A percentile compares a stretch with the other conserved stretches of the same genome.
Evolutionary conservation across 2,329 filamentous ascomycete genomes (phyloP).

Genomic region (Trichophyton benhamiae): DNA sequence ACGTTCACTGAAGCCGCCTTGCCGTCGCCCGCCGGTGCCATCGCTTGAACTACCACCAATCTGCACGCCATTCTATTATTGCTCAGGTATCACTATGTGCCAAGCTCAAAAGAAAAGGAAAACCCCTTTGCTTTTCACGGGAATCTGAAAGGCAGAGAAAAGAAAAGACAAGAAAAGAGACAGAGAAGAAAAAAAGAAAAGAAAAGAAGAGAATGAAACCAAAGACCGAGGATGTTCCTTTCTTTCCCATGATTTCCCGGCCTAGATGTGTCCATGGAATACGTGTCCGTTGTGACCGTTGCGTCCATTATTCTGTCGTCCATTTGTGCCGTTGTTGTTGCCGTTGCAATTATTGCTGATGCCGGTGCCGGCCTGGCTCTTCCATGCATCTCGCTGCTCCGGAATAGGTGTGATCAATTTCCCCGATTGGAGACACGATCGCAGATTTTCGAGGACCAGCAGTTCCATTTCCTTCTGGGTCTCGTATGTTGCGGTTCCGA

Average conservation of each 20-base stretch:
- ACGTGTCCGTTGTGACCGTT: slow-evolving; percentile 4
- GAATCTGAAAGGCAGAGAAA: not conserved
- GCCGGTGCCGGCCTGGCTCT: not conserved
- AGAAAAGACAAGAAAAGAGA: not conserved
- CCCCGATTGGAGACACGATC: slow-evolving; percentile 44
- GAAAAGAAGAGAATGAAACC: not conserved
- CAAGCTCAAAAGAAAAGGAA: not conserved
- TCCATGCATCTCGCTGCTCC: slow-evolving; percentile 41
- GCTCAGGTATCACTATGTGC: not conserved
- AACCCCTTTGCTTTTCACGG: not conserved
- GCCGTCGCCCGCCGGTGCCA: not conserved
- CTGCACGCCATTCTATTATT: slow-evolving; percentile 2
- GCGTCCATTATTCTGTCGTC: not conserved
- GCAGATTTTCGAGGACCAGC: slow-evolving; percentile 46
- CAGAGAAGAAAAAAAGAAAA: not conserved
- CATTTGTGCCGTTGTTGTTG: not conserved
- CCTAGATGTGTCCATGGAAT: not conserved
- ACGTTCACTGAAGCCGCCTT: slow-evolving; percentile 4
- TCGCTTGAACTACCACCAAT: not conserved
- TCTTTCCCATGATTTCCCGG: not conserved
- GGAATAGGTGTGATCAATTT: slow-evolving; percentile 48
- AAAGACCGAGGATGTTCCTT: not conserved
- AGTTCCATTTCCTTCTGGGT: slow-evolving; percentile 52
- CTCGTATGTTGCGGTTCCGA: slow-evolving; percentile 49
- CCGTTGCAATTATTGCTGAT: not conserved